phyloP scores from a whole-genome alignment of 441 rosid species.

The Corymbia calophylla region DNA sequence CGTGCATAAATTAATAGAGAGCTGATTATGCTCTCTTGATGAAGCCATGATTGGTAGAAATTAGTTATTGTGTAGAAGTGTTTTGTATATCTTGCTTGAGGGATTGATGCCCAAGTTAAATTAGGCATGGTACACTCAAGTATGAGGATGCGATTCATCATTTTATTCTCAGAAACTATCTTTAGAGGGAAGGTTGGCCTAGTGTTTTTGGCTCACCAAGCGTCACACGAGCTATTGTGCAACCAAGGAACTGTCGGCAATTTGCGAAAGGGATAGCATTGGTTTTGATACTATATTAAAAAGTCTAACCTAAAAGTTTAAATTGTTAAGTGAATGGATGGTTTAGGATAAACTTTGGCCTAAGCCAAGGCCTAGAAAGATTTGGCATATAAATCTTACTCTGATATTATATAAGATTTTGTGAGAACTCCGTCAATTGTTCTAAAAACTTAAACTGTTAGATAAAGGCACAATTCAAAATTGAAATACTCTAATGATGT shows the following conservation, averaged over 20 bases:
- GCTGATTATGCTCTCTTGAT: background rate
- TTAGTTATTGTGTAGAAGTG: background rate
- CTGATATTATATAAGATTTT: background rate
- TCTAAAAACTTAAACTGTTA: background rate
- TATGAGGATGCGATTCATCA: background rate
- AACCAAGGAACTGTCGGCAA: background rate
- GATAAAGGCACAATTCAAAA: background rate
- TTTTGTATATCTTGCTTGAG: background rate
- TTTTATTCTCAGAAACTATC: background rate
- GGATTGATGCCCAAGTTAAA: background rate
- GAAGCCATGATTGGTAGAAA: background rate
- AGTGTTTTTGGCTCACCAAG: background rate
- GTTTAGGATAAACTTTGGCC: background rate
- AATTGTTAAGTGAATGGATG: background rate
- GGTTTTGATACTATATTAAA: no score
- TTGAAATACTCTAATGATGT: background rate
- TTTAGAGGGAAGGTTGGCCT: background rate
- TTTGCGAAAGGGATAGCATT: background rate
- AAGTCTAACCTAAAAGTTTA: background rate
- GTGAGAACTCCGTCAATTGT: rapidly evolving
- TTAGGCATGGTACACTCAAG: background rate
- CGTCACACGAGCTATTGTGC: background rate
- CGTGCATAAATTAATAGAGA: background rate
- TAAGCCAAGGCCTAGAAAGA: rapidly evolving
- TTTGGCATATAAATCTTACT: background rate